Conservation (phyloP, 129 eudicot genomes). For the Solidago caesia region DNA sequence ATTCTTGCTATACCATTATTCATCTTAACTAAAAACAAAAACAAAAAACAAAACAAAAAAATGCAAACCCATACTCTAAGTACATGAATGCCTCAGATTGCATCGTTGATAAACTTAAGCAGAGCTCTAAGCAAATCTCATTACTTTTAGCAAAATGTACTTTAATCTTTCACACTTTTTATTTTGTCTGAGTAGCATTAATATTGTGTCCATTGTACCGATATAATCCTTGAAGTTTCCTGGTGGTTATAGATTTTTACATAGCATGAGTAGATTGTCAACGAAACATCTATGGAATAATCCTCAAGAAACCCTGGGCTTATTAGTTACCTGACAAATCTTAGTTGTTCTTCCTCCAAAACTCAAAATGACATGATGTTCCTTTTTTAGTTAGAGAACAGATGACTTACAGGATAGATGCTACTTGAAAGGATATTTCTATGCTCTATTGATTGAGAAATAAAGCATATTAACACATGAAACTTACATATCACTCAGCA, state of each 20-base stretch:
- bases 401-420: neutral
- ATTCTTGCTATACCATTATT: no score
- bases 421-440: neutral
- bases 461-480: constrained; percentile 11
- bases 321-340: neutral
- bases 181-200: neutral
- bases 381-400: neutral
- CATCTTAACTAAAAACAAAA: no score
- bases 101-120: no score
- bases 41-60: no score
- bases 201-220: neutral
- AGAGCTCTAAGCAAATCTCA: no score
- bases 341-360: neutral
- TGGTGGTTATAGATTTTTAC: neutral
- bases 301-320: constrained; percentile 2
- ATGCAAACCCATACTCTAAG: no score
- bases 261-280: neutral
- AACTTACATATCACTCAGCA: constrained; percentile 84
- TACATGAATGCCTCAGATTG: no score
- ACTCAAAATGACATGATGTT: constrained; percentile 4
- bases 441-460: constrained; percentile 6
- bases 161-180: neutral
- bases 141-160: constrained; percentile 9
- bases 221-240: constrained; percentile 4
- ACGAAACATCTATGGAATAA: neutral